Evolutionary conservation across 1,139 yeast genomes (phyloP).

Genomic region (Saccharomyces hybrid): DNA sequence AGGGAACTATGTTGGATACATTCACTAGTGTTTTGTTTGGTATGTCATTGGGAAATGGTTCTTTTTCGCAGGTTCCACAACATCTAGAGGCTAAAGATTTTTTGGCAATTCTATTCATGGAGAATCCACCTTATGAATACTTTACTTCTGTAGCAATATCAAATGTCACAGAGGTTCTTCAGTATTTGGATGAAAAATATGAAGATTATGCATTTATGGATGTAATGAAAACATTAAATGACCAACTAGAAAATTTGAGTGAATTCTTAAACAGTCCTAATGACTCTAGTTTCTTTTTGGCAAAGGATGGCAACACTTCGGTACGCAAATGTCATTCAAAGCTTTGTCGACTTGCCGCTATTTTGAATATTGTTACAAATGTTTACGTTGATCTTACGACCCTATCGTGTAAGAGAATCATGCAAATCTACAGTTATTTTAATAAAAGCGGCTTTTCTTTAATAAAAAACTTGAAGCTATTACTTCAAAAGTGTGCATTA

Average conservation of each 20-base stretch:
- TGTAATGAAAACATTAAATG: constrained; percentile 32
- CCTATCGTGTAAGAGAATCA: constrained; percentile 42
- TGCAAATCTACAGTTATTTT: constrained; percentile 41
- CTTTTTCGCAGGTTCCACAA: constrained; percentile 42
- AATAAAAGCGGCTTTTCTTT: constrained; percentile 34
- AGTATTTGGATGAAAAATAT: constrained; percentile 48
- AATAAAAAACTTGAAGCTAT: constrained; percentile 35
- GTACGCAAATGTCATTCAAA: constrained; percentile 30
- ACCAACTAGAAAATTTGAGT: constrained; percentile 31
- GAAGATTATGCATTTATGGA: constrained; percentile 40
- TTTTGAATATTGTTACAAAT: constrained; percentile 44
- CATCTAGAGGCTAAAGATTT: constrained; percentile 40
- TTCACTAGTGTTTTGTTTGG: constrained; percentile 29
- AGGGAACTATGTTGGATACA: constrained; percentile 27
- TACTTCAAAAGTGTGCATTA: constrained; percentile 43
- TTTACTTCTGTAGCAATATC: constrained; percentile 47
- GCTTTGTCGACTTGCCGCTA: constrained; percentile 34
- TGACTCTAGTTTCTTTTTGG: constrained; percentile 33
- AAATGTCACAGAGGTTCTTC: constrained; percentile 46
- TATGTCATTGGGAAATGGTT: constrained; percentile 29
- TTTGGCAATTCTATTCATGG: constrained; percentile 35
- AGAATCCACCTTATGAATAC: constrained; percentile 55
- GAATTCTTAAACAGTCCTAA: constrained; percentile 32
- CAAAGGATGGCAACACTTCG: constrained; percentile 23
- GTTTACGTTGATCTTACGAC: constrained; percentile 47